phyloP scores from a whole-genome alignment of 495 filamentous ascomycete species.

The Polyplosphaeria fusca region DNA sequence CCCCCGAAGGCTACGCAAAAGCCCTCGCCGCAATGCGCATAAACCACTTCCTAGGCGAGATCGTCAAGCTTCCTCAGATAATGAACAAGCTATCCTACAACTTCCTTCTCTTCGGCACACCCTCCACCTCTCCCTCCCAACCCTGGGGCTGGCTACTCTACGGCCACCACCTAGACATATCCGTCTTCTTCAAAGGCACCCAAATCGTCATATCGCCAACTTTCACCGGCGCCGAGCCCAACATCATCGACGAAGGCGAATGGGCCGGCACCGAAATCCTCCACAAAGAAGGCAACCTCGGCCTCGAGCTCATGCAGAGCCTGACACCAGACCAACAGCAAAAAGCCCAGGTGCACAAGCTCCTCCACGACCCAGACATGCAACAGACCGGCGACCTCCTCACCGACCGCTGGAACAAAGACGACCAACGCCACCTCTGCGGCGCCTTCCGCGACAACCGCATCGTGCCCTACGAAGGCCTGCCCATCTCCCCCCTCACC shows the following conservation, averaged over 20 bases:
- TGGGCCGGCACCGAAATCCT: conserved; percentile 61
- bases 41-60: conserved; percentile 73
- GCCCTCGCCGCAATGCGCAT: conserved; percentile 67
- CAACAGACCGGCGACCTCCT: conserved; percentile 40
- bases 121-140: conserved; percentile 47
- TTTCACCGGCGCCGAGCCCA: conserved; percentile 77
- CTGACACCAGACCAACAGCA: conserved; percentile 48
- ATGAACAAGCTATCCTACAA: conserved; percentile 76
- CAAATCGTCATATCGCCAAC: conserved; percentile 65
- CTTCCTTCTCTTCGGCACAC: conserved; percentile 60
- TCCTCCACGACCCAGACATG: conserved; percentile 60
- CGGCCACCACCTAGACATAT: conserved; percentile 72
- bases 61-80: conserved; percentile 57
- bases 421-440: conserved; percentile 69
- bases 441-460: conserved; percentile 76
- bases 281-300: conserved; percentile 60
- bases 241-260: conserved; percentile 64
- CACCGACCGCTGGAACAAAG: conserved; percentile 66
- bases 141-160: conserved; percentile 75
- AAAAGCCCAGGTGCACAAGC: conserved; percentile 54
- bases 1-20: conserved; percentile 67
- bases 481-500: conserved; percentile 49
- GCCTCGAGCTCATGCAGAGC: conserved; percentile 65
- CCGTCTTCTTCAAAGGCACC: conserved; percentile 58
- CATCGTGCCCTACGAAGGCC: conserved; percentile 69